A percentile compares a stretch with the other conserved stretches of the same genome.
Evolutionary conservation across 2,329 filamentous ascomycete genomes (phyloP).

Genomic region (Fusarium palustre): DNA sequence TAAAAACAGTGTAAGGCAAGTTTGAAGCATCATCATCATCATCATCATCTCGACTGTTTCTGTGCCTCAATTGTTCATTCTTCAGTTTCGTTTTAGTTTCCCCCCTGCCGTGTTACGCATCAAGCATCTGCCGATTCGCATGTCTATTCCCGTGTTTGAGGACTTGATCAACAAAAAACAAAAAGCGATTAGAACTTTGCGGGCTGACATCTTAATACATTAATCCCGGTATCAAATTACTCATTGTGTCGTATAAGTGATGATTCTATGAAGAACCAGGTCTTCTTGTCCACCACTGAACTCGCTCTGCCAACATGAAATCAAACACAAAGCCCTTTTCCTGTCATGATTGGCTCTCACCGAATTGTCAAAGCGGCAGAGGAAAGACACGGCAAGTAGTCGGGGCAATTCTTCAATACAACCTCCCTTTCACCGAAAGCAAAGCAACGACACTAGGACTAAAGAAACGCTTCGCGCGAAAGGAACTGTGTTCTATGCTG

Average conservation of each 20-base stretch:
- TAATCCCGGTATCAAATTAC: background rate
- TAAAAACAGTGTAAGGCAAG: background rate
- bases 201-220: constrained; percentile 7
- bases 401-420: constrained; percentile 28
- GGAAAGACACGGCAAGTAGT: constrained; percentile 11
- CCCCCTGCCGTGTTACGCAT: constrained; percentile 16
- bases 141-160: constrained; percentile 11
- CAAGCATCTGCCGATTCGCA: constrained; percentile 33
- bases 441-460: constrained; percentile 32
- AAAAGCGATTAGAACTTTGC: background rate
- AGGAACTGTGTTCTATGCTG: constrained; percentile 32
- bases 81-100: constrained; percentile 13
- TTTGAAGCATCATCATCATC: background rate
- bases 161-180: background rate
- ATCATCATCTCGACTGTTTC: background rate
- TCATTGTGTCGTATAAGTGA: background rate
- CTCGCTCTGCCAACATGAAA: constrained; percentile 19
- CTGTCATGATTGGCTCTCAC: constrained; percentile 12
- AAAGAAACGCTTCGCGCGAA: constrained; percentile 44
- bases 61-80: constrained; percentile 22
- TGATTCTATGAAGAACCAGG: background rate
- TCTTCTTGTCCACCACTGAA: constrained; percentile 43
- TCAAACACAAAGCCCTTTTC: constrained; percentile 16
- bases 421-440: constrained; percentile 45
- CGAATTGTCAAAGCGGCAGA: constrained; percentile 8